Evolutionary conservation across 2,329 filamentous ascomycete species (phyloP).

Genomic region (Niveomyces coronatus): DNA sequence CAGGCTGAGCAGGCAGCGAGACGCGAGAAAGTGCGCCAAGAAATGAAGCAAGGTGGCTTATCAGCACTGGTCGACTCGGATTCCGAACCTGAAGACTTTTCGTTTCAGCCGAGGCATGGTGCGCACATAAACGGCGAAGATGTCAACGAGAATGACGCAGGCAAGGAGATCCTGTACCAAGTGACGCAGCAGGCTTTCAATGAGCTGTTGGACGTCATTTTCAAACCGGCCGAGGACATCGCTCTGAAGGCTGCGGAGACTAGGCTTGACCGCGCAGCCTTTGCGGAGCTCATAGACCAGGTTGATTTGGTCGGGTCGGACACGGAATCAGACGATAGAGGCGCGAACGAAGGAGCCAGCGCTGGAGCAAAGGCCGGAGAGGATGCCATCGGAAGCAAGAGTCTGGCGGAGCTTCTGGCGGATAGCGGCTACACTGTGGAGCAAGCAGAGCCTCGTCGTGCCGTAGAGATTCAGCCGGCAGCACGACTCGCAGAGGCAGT

Average conservation of each 20-base stretch:
- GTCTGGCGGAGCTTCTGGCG: conserved; percentile 28
- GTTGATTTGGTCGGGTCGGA: conserved; percentile 18
- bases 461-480: conserved; percentile 22
- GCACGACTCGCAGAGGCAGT: conserved; percentile 17
- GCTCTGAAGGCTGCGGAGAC: conserved; percentile 59
- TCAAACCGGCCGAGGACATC: conserved; percentile 69
- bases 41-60: background rate
- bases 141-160: conserved; percentile 70
- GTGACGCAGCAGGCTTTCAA: conserved; percentile 86
- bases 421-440: conserved; percentile 36
- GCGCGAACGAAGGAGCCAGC: conserved; percentile 12
- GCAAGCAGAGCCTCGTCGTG: conserved; percentile 20
- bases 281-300: conserved; percentile 36
- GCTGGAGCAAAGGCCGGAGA: background rate
- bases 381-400: conserved; percentile 13
- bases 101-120: conserved; percentile 51
- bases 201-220: conserved; percentile 78
- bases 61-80: background rate
- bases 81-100: conserved; percentile 18
- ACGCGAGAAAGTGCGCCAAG: conserved; percentile 1
- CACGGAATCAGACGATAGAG: conserved; percentile 17
- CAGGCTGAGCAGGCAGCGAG: conserved; percentile 13
- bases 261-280: conserved; percentile 48
- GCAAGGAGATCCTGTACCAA: conserved; percentile 83
- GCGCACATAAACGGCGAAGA: background rate